Conservation (phyloP, 2,329 filamentous ascomycete genomes). For the Alternaria tenuissima region DNA sequence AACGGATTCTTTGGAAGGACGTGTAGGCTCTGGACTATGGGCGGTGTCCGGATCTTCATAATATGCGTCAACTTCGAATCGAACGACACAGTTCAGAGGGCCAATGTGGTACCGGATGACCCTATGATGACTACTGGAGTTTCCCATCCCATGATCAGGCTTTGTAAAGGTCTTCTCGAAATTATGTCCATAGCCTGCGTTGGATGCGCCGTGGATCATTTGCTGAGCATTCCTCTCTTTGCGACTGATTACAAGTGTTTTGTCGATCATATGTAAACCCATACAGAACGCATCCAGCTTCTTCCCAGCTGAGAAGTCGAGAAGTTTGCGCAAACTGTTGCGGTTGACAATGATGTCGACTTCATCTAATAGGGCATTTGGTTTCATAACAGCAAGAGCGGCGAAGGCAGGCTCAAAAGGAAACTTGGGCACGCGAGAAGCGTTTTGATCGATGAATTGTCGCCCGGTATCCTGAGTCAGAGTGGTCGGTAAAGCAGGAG, state of each 20-base stretch:
- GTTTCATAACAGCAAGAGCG: slow-evolving; percentile 26
- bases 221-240: slow-evolving; percentile 29
- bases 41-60: slow-evolving; percentile 11
- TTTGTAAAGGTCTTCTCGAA: slow-evolving; percentile 43
- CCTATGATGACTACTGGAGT: slow-evolving; percentile 28
- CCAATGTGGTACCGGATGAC: slow-evolving; percentile 31
- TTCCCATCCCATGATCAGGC: slow-evolving; percentile 22
- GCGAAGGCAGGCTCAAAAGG: slow-evolving; percentile 39
- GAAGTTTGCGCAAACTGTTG: slow-evolving; percentile 29
- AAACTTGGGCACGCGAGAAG: slow-evolving; percentile 33
- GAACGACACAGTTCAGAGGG: slow-evolving; percentile 22
- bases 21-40: slow-evolving; percentile 1
- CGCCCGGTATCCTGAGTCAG: slow-evolving; percentile 17
- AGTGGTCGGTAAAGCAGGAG: slow-evolving; percentile 19
- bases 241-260: slow-evolving; percentile 47
- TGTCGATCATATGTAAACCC: slow-evolving; percentile 42
- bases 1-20: slow-evolving; percentile 7
- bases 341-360: slow-evolving; percentile 31
- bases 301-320: slow-evolving; percentile 30
- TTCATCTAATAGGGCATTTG: slow-evolving; percentile 14
- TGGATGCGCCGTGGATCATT: slow-evolving; percentile 21
- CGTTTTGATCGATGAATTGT: slow-evolving; percentile 40
- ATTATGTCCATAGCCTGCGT: slow-evolving; percentile 40
- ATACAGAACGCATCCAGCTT: slow-evolving; percentile 39
- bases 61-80: slow-evolving; percentile 34